These are phyloP conservation scores for Tetrahymena elliotti DNA, from an alignment of 73 alveolate genomes.

Conservation along the genomic window DNA sequence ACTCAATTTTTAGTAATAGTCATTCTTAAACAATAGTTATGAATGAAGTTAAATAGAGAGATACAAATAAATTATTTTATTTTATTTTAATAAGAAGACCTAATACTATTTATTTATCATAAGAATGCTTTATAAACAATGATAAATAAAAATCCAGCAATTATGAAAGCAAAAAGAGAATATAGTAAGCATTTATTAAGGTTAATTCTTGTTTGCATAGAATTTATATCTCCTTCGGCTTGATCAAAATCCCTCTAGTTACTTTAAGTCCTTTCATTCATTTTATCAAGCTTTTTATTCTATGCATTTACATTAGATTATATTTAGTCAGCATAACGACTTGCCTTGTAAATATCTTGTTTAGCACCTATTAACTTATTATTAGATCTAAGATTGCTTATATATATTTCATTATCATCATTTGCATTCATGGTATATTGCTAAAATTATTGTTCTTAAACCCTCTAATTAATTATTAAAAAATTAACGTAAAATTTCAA, in stretches of 20 bases:
- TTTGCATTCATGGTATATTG: background rate
- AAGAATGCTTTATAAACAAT: background rate
- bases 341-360: background rate
- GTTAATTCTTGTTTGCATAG: background rate
- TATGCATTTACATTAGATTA: background rate
- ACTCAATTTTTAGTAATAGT: too few species aligned
- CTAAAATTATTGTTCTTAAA: background rate
- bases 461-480: background rate
- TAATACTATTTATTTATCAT: background rate
- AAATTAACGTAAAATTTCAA: background rate
- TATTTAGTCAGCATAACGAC: background rate
- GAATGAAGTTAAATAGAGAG: too few species aligned
- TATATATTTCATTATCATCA: background rate
- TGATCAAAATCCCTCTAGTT: background rate
- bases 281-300: background rate
- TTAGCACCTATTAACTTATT: background rate
- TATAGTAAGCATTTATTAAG: background rate
- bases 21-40: too few species aligned
- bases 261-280: background rate
- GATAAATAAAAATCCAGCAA: background rate
- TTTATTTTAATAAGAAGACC: too few species aligned
- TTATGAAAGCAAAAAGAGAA: background rate
- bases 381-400: background rate
- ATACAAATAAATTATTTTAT: too few species aligned
- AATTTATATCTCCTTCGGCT: background rate